These are phyloP conservation scores for Phaffomyces antillensis DNA, from an alignment of 805 yeast genomes.

Conservation along the genomic window DNA sequence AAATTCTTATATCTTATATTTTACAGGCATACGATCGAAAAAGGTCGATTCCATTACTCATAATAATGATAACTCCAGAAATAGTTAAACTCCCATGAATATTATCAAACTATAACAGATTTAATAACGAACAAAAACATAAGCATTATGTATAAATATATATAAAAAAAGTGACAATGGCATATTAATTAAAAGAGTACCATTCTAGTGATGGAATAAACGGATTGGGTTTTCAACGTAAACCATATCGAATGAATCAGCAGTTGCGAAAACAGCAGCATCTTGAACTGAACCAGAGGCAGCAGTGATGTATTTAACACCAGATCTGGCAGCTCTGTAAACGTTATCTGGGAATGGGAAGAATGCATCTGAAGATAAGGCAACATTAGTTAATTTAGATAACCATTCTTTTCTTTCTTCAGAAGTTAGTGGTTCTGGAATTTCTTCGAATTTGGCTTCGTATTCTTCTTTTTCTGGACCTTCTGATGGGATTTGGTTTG, in stretches of 20 bases:
- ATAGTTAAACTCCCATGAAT: too few species aligned
- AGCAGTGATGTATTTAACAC: constrained; percentile 94
- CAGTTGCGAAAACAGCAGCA: constrained; percentile 91
- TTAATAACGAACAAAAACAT: neutral
- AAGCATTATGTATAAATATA: neutral
- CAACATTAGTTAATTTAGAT: constrained; percentile 71
- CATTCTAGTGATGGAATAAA: constrained; percentile 81
- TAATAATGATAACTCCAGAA: too few species aligned
- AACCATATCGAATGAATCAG: constrained; percentile 83
- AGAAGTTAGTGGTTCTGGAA: constrained; percentile 78
- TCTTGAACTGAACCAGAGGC: constrained; percentile 98
- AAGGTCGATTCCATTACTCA: too few species aligned
- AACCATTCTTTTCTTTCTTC: constrained; percentile 89
- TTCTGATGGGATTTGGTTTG: constrained; percentile 81
- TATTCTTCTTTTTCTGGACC: constrained; percentile 94
- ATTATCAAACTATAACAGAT: too few species aligned
- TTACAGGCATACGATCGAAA: too few species aligned
- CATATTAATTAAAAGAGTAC: neutral
- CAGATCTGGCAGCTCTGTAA: constrained; percentile 94
- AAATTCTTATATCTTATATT: too few species aligned
- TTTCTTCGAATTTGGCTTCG: constrained; percentile 75
- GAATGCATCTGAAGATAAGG: constrained; percentile 95
- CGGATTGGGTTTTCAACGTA: constrained; percentile 97
- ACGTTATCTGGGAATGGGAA: constrained; percentile 99
- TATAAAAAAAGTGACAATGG: neutral